phyloP scores from a whole-genome alignment of 176 grass and related monocot genomes.

The Puccinellia tenuiflora region DNA sequence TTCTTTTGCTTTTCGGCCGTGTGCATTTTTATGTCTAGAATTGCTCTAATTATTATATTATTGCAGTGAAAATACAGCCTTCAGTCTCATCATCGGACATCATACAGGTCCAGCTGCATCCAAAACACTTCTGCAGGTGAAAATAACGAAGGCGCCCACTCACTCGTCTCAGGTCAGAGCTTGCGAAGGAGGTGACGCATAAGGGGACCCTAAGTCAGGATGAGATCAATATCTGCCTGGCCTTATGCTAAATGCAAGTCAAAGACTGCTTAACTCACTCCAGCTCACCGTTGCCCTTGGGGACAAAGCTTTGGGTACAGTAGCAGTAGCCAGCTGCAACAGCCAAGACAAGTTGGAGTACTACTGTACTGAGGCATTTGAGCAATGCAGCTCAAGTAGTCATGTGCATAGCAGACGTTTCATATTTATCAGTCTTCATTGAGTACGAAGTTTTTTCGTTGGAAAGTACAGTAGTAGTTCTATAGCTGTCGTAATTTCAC shows the following conservation, averaged over 20 bases:
- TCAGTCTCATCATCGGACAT: too few species aligned
- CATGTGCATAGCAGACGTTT: neutral
- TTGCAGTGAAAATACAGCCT: too few species aligned
- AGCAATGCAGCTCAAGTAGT: neutral
- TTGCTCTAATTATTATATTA: too few species aligned
- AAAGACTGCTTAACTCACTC: conserved; percentile 8
- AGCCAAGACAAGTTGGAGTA: conserved; percentile 15
- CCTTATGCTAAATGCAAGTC: conserved; percentile 11
- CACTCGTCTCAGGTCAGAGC: neutral
- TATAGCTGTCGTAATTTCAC: neutral
- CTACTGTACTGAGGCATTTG: neutral
- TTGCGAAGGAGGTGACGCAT: conserved; percentile 7
- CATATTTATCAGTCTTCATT: neutral
- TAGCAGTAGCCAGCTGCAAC: conserved; percentile 9
- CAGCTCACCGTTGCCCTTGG: conserved; percentile 28
- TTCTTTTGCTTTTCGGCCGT: too few species aligned
- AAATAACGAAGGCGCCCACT: neutral
- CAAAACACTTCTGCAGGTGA: neutral
- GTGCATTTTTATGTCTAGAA: too few species aligned
- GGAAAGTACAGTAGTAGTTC: neutral
- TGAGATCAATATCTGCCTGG: conserved; percentile 27
- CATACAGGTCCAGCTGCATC: too few species aligned
- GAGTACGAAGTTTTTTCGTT: conserved; percentile 11
- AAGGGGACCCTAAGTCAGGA: conserved; percentile 16
- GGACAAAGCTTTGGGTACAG: conserved; percentile 15